Evolutionary conservation across 176 grass and related monocot genomes (phyloP).

Genomic region (Musa acuminata): DNA sequence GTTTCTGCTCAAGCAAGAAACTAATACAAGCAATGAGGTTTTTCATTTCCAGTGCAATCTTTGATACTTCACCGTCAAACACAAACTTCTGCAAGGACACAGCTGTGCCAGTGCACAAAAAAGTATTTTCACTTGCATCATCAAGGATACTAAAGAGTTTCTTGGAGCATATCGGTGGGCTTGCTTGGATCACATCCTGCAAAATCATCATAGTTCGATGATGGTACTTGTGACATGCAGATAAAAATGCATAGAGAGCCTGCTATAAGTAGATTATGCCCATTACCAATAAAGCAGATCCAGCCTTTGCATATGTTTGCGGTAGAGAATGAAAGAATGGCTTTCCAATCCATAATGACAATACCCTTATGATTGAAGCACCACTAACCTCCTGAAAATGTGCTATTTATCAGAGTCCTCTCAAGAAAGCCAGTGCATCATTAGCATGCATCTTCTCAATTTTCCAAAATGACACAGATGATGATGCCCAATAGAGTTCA

Average conservation of each 20-base stretch:
- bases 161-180: conserved; percentile 45
- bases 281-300: conserved; percentile 62
- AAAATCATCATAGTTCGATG: conserved; percentile 12
- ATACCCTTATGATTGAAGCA: conserved; percentile 43
- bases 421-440: background rate
- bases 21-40: conserved; percentile 66
- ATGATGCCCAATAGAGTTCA: background rate
- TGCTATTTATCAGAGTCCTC: conserved; percentile 1
- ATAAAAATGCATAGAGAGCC: conserved; percentile 3
- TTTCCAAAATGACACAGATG: background rate
- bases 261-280: background rate
- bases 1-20: conserved; percentile 78
- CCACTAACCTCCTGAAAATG: conserved; percentile 59
- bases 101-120: conserved; percentile 61
- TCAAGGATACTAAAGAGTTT: conserved; percentile 69
- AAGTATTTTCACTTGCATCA: conserved; percentile 89
- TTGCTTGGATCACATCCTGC: conserved; percentile 61
- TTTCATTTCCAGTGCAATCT: conserved; percentile 70
- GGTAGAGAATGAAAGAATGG: conserved; percentile 65
- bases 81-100: conserved; percentile 62
- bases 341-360: conserved; percentile 63
- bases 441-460: background rate
- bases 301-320: conserved; percentile 60
- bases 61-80: conserved; percentile 65
- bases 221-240: background rate